These are phyloP conservation scores for Pichia sporocuriosa DNA, from an alignment of 805 yeast genomes.

Conservation along the genomic window DNA sequence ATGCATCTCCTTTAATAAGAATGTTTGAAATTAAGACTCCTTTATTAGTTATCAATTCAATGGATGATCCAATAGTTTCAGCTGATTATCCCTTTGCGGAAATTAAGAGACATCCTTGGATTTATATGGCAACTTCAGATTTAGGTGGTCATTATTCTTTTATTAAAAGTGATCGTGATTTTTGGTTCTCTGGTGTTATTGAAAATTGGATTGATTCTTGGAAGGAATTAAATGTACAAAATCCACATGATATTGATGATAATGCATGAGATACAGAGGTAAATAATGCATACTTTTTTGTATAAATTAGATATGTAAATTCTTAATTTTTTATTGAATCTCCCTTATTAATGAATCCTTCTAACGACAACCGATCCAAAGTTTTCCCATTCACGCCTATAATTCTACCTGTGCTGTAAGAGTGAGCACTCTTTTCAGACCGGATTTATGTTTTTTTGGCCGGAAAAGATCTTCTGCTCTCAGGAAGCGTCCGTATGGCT, in stretches of 20 bases:
- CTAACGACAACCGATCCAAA: no score
- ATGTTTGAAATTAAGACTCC: conserved; percentile 56
- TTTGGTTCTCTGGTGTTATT: conserved; percentile 43
- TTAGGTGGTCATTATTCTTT: conserved; percentile 69
- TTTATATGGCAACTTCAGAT: conserved; percentile 50
- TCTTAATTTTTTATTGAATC: no score
- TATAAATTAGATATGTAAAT: no score
- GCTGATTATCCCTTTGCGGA: conserved; percentile 46
- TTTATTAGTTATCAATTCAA: conserved; percentile 48
- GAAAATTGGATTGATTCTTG: conserved; percentile 36
- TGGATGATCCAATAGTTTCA: conserved; percentile 63
- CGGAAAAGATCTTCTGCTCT: no score
- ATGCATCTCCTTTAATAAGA: conserved; percentile 55
- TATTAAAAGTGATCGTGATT: conserved; percentile 35
- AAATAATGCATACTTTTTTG: background rate
- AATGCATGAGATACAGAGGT: conserved; percentile 15
- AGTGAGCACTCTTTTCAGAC: no score
- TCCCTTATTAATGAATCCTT: no score
- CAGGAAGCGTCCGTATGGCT: no score
- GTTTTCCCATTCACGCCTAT: no score
- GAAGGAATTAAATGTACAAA: conserved; percentile 16
- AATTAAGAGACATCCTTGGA: conserved; percentile 48
- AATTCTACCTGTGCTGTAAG: no score
- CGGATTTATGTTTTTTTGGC: no score
- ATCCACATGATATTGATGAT: conserved; percentile 14